phyloP scores from a whole-genome alignment of 2,329 filamentous ascomycete genomes.

The Scorias spongiosa region DNA sequence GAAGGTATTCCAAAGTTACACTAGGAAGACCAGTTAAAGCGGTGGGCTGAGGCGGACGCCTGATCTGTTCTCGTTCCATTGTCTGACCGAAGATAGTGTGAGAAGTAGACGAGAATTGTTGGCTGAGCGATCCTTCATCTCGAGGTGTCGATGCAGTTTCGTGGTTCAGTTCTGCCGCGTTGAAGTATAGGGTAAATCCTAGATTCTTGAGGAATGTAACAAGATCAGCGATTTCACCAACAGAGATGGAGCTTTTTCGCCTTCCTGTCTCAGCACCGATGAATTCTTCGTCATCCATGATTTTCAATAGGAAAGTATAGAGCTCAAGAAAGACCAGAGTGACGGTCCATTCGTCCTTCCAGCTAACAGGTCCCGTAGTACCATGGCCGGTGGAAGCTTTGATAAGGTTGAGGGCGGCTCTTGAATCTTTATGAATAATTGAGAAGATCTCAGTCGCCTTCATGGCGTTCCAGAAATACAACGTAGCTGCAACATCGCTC shows the following conservation, averaged over 20 bases:
- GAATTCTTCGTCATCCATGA: slow-evolving; percentile 96
- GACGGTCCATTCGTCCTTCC: slow-evolving; percentile 66
- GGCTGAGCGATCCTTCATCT: slow-evolving; percentile 5
- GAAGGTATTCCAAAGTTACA: slow-evolving; percentile 63
- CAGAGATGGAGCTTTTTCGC: slow-evolving; percentile 50
- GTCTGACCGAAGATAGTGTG: no score
- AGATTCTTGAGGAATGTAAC: slow-evolving; percentile 81
- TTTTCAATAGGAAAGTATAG: slow-evolving; percentile 79
- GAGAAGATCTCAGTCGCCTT: slow-evolving; percentile 42
- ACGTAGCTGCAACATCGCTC: slow-evolving; percentile 48
- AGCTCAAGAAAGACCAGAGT: slow-evolving; percentile 84
- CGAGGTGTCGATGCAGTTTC: slow-evolving; percentile 2
- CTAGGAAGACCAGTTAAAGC: slow-evolving; percentile 47
- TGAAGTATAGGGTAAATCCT: slow-evolving; percentile 77
- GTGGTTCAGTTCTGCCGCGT: slow-evolving; percentile 43
- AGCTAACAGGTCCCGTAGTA: slow-evolving; percentile 6
- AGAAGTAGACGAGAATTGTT: slow-evolving; percentile 4
- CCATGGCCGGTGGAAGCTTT: slow-evolving; percentile 18
- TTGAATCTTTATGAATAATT: slow-evolving; percentile 41
- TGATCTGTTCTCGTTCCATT: background rate
- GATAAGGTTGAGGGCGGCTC: slow-evolving; percentile 42
- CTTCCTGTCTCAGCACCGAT: slow-evolving; percentile 19
- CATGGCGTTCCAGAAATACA: slow-evolving; percentile 69
- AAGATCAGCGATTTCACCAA: slow-evolving; percentile 57
- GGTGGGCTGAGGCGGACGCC: slow-evolving; percentile 10